Percentiles rank a stretch among this genome's conserved stretches.
Conservation (phyloP, 2,329 filamentous ascomycete species). For the Fusarium torreyae region DNA sequence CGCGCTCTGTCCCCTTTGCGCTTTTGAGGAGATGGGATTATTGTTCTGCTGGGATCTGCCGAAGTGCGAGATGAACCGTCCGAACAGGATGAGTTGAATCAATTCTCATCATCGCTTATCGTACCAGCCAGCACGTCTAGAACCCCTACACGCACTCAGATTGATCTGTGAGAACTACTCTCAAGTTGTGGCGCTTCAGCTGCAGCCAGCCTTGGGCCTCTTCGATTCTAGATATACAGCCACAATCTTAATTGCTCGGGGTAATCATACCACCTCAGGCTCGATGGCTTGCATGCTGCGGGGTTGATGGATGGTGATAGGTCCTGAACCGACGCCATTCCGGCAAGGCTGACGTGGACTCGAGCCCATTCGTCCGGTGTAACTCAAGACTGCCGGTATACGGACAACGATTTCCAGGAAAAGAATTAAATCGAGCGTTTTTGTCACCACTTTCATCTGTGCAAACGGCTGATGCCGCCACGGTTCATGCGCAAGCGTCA, state of each 20-base stretch:
- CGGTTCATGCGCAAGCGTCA: conserved; percentile 25
- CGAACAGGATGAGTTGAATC: too few relatives aligned
- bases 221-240: conserved; percentile 5
- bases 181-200: background rate
- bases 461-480: conserved; percentile 52
- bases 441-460: conserved; percentile 48
- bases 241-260: conserved; percentile 1
- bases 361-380: background rate
- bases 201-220: conserved; percentile 8
- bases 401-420: background rate
- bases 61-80: too few relatives aligned
- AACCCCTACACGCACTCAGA: background rate
- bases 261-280: background rate
- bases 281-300: background rate
- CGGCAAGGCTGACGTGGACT: conserved; percentile 8
- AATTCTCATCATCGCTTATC: too few relatives aligned
- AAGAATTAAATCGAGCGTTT: background rate
- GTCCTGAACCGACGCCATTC: background rate
- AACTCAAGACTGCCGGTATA: background rate
- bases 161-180: background rate
- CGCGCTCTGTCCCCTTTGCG: too few relatives aligned
- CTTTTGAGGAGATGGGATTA: too few relatives aligned
- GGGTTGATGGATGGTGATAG: background rate
- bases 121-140: too few relatives aligned
- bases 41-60: too few relatives aligned